phyloP scores from a whole-genome alignment of 768 basidiomycete species.

The Xerocomellus amylosporus region DNA sequence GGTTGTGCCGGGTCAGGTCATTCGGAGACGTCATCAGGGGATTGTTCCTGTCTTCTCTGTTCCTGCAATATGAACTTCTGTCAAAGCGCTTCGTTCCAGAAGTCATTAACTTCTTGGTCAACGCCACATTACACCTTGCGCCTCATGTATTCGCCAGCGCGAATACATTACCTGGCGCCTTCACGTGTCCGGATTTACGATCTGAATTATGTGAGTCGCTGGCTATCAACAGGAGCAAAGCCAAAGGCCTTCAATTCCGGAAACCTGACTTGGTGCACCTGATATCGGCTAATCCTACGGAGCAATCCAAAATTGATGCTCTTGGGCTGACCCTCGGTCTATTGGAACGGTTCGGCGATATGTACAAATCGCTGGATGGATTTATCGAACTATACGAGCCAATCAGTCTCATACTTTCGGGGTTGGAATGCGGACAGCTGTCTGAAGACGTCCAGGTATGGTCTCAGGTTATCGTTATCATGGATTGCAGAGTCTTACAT shows the following conservation, averaged over 20 bases:
- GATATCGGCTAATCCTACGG: conserved; percentile 34
- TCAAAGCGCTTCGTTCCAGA: conserved; percentile 91
- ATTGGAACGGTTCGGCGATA: conserved; percentile 63
- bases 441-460: conserved; percentile 56
- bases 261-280: conserved; percentile 50
- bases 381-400: conserved; percentile 87
- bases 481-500: conserved; percentile 9
- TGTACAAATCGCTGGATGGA: conserved; percentile 74
- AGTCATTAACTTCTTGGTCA: conserved; percentile 76
- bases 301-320: conserved; percentile 73
- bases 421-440: conserved; percentile 46
- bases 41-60: conserved; percentile 82
- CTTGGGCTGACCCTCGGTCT: conserved; percentile 62
- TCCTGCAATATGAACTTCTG: conserved; percentile 77
- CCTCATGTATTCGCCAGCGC: conserved; percentile 53
- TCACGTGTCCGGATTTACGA: conserved; percentile 70
- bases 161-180: conserved; percentile 58
- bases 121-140: conserved; percentile 67
- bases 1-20: conserved; percentile 74
- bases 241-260: conserved; percentile 37
- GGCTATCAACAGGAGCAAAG: conserved; percentile 40
- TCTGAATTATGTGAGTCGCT: conserved; percentile 43
- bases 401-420: conserved; percentile 53
- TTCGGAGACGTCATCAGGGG: conserved; percentile 78
- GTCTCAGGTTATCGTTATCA: conserved; percentile 1